A percentile compares a stretch with the other conserved stretches of the same genome.
These are phyloP conservation scores for Fusarium humuli DNA, from an alignment of 2,329 filamentous ascomycete species.

Conservation along the genomic window DNA sequence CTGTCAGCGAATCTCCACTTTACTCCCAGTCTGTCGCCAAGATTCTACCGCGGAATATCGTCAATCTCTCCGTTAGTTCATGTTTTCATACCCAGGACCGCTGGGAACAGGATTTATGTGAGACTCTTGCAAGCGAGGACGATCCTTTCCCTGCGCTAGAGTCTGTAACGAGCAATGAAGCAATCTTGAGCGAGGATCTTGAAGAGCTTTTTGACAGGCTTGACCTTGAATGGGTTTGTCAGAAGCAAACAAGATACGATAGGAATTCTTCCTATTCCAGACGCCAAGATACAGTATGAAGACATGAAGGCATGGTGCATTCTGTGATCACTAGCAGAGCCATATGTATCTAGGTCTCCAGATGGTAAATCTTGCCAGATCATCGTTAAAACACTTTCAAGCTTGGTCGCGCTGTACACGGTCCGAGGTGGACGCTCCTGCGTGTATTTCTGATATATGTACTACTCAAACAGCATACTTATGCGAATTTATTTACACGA, in stretches of 20 bases:
- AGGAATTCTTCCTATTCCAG: neutral
- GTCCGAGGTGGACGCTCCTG: neutral
- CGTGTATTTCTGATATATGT: neutral
- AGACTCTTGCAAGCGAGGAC: neutral
- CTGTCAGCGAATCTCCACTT: neutral
- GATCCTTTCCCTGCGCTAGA: neutral
- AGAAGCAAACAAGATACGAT: fast-evolving
- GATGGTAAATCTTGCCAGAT: neutral
- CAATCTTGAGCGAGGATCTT: neutral
- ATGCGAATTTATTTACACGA: neutral
- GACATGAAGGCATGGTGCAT: neutral
- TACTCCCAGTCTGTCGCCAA: neutral
- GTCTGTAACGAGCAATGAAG: neutral
- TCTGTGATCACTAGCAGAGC: neutral
- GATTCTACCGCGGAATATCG: neutral
- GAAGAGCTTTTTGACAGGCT: neutral
- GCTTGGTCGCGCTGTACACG: neutral
- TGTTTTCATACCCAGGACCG: fast-evolving
- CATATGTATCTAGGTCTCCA: too few relatives aligned
- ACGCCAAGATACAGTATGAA: fast-evolving
- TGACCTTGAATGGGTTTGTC: neutral
- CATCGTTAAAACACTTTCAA: fast-evolving
- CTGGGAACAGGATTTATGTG: neutral
- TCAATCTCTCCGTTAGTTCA: neutral
- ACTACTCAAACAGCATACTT: neutral